phyloP scores from a whole-genome alignment of 2,329 filamentous ascomycete genomes.

The Didymella exigua region DNA sequence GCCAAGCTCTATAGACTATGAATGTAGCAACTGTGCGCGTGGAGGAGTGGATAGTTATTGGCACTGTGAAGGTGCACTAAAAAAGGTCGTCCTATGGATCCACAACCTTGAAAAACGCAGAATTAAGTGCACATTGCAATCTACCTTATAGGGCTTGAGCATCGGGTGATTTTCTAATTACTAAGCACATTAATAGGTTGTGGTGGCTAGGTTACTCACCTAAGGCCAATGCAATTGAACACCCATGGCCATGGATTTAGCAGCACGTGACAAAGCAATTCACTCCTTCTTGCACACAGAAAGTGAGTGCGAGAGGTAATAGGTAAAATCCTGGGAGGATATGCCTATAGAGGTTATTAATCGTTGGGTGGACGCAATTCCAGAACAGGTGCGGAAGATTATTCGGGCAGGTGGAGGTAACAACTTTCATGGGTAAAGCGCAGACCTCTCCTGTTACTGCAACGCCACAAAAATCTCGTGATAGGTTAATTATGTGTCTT shows the following conservation, averaged over 20 bases:
- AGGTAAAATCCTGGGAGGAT: not conserved
- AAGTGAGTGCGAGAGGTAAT: not conserved
- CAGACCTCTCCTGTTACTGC: not conserved
- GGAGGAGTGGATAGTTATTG: not conserved
- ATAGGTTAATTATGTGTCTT: not conserved
- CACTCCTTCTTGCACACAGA: not conserved
- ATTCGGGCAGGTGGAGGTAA: not conserved
- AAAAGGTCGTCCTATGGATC: not conserved
- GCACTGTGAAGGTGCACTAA: not conserved
- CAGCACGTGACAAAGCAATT: not conserved
- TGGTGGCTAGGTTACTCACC: constrained; percentile 3
- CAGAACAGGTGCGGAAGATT: not conserved
- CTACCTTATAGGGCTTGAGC: not conserved
- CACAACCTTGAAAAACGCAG: not conserved
- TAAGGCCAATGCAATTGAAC: not conserved
- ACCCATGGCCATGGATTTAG: not conserved
- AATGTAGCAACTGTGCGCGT: not conserved
- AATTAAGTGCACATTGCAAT: not conserved
- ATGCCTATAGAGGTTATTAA: not conserved
- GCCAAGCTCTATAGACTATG: not conserved
- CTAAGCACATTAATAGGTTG: not conserved
- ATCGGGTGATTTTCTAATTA: not conserved
- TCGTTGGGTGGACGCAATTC: not conserved
- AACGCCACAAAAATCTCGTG: not conserved
- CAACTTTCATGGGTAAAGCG: not conserved